These are phyloP conservation scores for Pharus latifolius DNA, from an alignment of 176 grass and related monocot species.

Conservation along the genomic window DNA sequence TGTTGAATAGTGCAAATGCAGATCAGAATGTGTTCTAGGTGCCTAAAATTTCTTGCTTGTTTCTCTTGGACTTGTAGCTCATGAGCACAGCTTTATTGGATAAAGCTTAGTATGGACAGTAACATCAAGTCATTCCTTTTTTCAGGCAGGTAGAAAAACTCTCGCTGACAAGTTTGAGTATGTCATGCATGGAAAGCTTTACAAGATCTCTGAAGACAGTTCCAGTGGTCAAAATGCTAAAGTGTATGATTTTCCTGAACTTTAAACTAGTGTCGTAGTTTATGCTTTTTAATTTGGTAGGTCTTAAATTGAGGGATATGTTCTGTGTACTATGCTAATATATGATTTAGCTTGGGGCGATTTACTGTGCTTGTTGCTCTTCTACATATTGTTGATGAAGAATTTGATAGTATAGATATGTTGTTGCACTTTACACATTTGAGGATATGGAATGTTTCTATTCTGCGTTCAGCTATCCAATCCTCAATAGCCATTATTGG, in stretches of 20 bases:
- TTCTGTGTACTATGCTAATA: background rate
- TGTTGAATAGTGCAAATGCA: background rate
- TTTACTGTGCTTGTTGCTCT: background rate
- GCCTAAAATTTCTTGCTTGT: background rate
- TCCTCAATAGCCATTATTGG: background rate
- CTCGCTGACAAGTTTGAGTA: constrained; percentile 77
- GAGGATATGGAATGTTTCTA: background rate
- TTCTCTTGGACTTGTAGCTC: background rate
- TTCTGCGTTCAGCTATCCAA: background rate
- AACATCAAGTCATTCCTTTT: background rate
- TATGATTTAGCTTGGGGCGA: background rate
- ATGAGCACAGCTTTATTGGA: background rate
- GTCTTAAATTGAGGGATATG: background rate
- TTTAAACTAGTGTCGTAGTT: background rate
- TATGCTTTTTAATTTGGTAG: background rate
- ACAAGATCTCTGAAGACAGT: constrained; percentile 71
- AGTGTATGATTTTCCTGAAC: constrained; percentile 43
- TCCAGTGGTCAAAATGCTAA: constrained; percentile 30
- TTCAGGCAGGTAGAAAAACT: constrained; percentile 31
- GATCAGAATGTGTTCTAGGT: background rate
- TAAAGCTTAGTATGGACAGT: background rate
- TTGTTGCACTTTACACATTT: too few relatives aligned
- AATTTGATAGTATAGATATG: too few relatives aligned
- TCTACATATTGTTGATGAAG: background rate
- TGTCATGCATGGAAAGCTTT: constrained; percentile 87